Evolutionary conservation across 176 grass and related monocot species (phyloP), one percentile per base, ranked within the genome.

Genomic region (Tillandsia leiboldiana): DNA sequence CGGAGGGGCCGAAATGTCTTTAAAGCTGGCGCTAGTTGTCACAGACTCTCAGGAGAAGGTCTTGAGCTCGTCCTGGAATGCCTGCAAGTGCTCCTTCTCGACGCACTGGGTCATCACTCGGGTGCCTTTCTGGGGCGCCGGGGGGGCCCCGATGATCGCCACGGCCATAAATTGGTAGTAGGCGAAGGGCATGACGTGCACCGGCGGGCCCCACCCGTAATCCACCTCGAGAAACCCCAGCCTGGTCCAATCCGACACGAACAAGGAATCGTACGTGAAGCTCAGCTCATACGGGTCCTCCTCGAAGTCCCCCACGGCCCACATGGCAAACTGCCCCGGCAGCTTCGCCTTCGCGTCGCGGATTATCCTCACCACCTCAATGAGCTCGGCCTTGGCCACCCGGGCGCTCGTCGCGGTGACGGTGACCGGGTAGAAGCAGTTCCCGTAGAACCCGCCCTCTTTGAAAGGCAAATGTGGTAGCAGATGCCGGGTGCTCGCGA

Each of bases 41-140:
- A 24, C 24, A 24, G 20, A 20, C 0, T 20, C 29, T 22, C 26
- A 64, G 49, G 74, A 68, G 51, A 81, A 82, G 9, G 77, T 57
- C 74, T 87, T 88, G 84, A 99, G 87, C 78, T 93, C 80, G 3
- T 83, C 73, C 52, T 77, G n/a, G 70, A 99, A 93, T 61, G 73
- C 80, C 0, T 67, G 23, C 51, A 99, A n/a, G 77, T 99, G 90
- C 47, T 73, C 57, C 64, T 93, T 77, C 82, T 90, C 70, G 15
- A 99, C 90, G 67, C 94, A 99, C 79, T 90, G 88, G 51, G 90
- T 99, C 90, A 90, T 99, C 51, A 99, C 50, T 1, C 90, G 70
- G 0, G 79, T 71, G 2, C 94, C 94, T 1, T 70, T 29, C 82
- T 81, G 81, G 1, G 87, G 94, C 3, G 9, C 22, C 3, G 87